These are phyloP conservation scores for Dactylellina haptotyla DNA, from an alignment of 2,329 filamentous ascomycete genomes.

Conservation along the genomic window DNA sequence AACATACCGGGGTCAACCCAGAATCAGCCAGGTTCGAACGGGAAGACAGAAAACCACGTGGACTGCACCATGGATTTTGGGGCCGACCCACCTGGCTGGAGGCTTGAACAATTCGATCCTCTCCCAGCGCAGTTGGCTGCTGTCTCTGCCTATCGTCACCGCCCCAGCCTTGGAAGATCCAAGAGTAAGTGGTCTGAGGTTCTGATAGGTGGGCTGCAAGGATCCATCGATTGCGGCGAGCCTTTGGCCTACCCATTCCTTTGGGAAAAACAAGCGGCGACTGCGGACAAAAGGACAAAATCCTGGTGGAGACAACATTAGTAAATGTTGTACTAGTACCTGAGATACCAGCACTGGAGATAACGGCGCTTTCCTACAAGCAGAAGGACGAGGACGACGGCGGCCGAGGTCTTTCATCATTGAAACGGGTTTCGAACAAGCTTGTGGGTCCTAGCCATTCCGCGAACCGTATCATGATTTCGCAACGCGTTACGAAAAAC, in stretches of 20 bases:
- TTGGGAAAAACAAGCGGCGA: slow-evolving; percentile 47
- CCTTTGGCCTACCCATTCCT: slow-evolving; percentile 39
- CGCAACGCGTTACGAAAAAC: slow-evolving; percentile 12
- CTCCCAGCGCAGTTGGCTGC: neutral
- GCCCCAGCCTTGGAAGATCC: slow-evolving; percentile 40
- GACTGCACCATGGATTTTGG: slow-evolving; percentile 38
- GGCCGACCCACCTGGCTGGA: slow-evolving; percentile 32
- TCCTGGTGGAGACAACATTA: slow-evolving; percentile 14
- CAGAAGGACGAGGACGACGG: neutral
- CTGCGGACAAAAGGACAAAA: slow-evolving; percentile 49
- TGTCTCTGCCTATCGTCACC: slow-evolving; percentile 24
- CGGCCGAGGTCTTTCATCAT: slow-evolving; percentile 24
- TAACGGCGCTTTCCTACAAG: neutral
- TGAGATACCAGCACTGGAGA: slow-evolving; percentile 3
- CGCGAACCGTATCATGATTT: slow-evolving; percentile 42
- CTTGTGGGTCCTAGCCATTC: slow-evolving; percentile 45
- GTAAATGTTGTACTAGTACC: slow-evolving; percentile 8
- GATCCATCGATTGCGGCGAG: slow-evolving; percentile 39
- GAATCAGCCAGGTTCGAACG: slow-evolving; percentile 43
- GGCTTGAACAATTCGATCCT: slow-evolving; percentile 31
- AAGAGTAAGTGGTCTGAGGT: slow-evolving; percentile 33
- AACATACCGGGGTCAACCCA: slow-evolving; percentile 30
- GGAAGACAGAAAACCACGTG: slow-evolving; percentile 52
- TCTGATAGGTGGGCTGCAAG: slow-evolving; percentile 49
- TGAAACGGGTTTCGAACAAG: slow-evolving; percentile 54